These are phyloP conservation scores for Acanthamoeba quina DNA, from an alignment of 208 protist genomes.

Conservation along the genomic window DNA sequence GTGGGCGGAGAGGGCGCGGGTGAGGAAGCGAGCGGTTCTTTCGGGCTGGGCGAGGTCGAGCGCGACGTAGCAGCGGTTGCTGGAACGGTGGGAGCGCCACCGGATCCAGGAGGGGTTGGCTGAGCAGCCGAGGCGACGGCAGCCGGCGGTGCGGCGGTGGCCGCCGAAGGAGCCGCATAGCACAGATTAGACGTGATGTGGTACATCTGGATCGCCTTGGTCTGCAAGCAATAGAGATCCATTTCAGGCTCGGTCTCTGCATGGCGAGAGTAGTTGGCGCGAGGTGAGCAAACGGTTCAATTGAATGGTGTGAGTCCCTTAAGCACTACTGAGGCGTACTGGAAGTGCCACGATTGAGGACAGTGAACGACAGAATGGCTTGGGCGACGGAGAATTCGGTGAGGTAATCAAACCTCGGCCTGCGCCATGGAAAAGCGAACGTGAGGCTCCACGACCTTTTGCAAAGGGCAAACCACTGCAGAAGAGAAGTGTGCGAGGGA, in stretches of 20 bases:
- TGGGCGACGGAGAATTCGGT: slow-evolving; percentile 41
- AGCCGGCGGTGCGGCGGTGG: not conserved
- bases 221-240: slow-evolving; percentile 62
- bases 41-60: not conserved
- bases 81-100: not conserved
- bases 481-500: not conserved
- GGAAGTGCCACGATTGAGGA: not conserved
- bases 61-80: not conserved
- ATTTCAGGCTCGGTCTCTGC: slow-evolving; percentile 1
- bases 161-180: not conserved
- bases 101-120: not conserved
- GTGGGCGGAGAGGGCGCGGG: not conserved
- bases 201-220: slow-evolving; percentile 74
- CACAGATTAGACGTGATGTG: slow-evolving; percentile 27
- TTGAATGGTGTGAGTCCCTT: no score
- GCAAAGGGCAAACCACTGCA: not conserved
- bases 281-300: not conserved
- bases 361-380: slow-evolving; percentile 28
- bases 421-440: not conserved
- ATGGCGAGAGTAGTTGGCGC: no score
- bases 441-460: not conserved
- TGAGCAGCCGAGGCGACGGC: not conserved
- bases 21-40: not conserved
- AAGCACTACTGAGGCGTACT: not conserved
- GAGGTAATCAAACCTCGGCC: slow-evolving; percentile 42